A percentile compares a stretch with the other conserved stretches of the same genome.
Conservation (phyloP, 495 filamentous ascomycete species). For the Penicillium maclennaniae region DNA sequence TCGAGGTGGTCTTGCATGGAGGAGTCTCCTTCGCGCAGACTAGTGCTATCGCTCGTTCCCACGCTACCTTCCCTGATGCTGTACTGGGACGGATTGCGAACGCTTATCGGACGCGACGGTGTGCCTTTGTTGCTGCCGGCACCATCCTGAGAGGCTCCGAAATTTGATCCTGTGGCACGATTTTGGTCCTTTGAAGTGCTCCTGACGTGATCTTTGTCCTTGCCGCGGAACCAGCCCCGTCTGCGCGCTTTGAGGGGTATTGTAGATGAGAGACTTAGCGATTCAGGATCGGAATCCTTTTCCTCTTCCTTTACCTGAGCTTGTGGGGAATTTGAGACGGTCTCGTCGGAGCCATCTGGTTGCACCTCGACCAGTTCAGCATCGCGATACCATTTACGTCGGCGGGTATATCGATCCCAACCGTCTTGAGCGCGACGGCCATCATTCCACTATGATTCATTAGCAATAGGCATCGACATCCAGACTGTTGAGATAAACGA, state of each 20-base stretch:
- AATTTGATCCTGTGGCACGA: conserved; percentile 18
- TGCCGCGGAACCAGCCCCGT: conserved; percentile 44
- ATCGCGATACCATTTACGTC: conserved; percentile 93
- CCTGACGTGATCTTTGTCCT: conserved; percentile 30
- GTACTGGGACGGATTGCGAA: conserved; percentile 31
- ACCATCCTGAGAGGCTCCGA: conserved; percentile 11
- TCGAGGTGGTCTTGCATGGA: conserved; percentile 46
- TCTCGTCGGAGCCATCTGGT: conserved; percentile 15
- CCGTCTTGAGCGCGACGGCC: conserved; percentile 83
- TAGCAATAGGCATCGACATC: background rate
- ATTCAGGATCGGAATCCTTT: conserved; percentile 17
- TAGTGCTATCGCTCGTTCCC: conserved; percentile 41
- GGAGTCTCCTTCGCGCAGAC: conserved; percentile 45
- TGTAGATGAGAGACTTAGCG: conserved; percentile 30
- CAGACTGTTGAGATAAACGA: conserved; percentile 24
- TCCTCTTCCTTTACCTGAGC: conserved; percentile 27
- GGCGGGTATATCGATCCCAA: conserved; percentile 92
- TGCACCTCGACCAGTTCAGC: conserved; percentile 85
- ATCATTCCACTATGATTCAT: conserved; percentile 71
- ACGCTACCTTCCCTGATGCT: conserved; percentile 30
- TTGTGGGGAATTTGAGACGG: conserved; percentile 31
- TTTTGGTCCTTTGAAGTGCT: conserved; percentile 16
- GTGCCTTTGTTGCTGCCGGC: conserved; percentile 13
- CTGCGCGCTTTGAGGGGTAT: conserved; percentile 32
- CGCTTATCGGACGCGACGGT: conserved; percentile 34